Evolutionary conservation across 768 basidiomycete species (phyloP), one percentile per base, ranked within the genome.

Genomic region (Pholiota microspora): DNA sequence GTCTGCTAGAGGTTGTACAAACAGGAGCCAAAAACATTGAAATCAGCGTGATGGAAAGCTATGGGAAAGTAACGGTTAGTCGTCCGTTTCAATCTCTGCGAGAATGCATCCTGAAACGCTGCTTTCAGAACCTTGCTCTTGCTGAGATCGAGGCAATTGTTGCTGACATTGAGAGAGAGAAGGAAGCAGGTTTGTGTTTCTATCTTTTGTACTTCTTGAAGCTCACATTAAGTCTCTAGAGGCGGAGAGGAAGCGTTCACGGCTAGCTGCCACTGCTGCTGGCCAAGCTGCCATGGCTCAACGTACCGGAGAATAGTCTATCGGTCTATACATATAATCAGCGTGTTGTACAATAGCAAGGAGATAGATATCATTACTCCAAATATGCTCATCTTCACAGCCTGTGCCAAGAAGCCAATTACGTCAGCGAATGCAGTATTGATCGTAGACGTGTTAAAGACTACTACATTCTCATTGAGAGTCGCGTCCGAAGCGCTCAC

Each of bases 21-120:
- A 98, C 97, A 1, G 97, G 97, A n/a, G 97, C 97, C 4, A 98
- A 98, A 78, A 99, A 99, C 71, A 98, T 99, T 59, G 97, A 99
- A 70, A 93, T 99, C 63, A 94, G 90, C 58, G 92, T 98, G 42
- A 95, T 98, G 92, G 94, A 97, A 67, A 83, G 87, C 57, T 98
- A 93, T 68, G 92, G 92, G 56, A 90, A 94, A 74, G 84, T 96
- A 51, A 92, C 92, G 42, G 95, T 97, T 59, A 55, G 78, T 72
- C 16, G 16, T 51, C 8, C 21, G 18, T 21, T 23, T n/a, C 45
- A 55, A 23, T 48, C 4, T n/a, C n/a, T n/a, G 29, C 53, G 15
- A 7, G 13, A 48, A 7, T n/a, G 35, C 16, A 12, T 42, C 38
- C 47, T 40, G 62, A 32, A 36, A 57, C 21, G 56, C 23, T 42